Evolutionary conservation across 2,329 filamentous ascomycete species (phyloP).

Genomic region (Beauveria pseudobassiana): DNA sequence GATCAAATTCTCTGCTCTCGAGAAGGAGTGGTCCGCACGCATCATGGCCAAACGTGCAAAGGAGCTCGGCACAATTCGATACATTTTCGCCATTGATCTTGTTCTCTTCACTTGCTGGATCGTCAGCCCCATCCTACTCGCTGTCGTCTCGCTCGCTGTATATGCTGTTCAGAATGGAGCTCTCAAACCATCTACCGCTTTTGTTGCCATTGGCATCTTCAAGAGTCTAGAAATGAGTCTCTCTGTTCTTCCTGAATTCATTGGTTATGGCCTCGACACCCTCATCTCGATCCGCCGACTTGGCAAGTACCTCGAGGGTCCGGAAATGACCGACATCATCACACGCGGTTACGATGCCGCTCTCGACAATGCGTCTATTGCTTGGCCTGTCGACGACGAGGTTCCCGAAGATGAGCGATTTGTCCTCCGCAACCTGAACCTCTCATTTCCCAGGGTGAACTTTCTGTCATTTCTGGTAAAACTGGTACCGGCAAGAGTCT

Average conservation of each 20-base stretch:
- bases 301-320: slow-evolving; percentile 59
- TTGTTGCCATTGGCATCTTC: slow-evolving; percentile 71
- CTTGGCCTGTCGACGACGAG: slow-evolving; percentile 64
- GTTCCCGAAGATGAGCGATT: slow-evolving; percentile 53
- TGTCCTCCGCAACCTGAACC: slow-evolving; percentile 53
- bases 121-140: slow-evolving; percentile 63
- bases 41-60: slow-evolving; percentile 55
- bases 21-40: slow-evolving; percentile 65
- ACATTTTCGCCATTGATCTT: slow-evolving; percentile 56
- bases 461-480: slow-evolving; percentile 69
- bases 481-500: slow-evolving; percentile 75
- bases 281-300: slow-evolving; percentile 67
- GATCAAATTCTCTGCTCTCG: slow-evolving; percentile 76
- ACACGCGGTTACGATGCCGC: slow-evolving; percentile 51
- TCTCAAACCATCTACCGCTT: slow-evolving; percentile 66
- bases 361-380: slow-evolving; percentile 61
- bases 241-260: slow-evolving; percentile 64
- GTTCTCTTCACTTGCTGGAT: slow-evolving; percentile 62
- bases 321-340: slow-evolving; percentile 52
- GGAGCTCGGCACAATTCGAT: slow-evolving; percentile 61
- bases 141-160: slow-evolving; percentile 61
- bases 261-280: slow-evolving; percentile 63
- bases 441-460: slow-evolving; percentile 58
- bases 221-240: slow-evolving; percentile 65
- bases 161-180: slow-evolving; percentile 58